Evolutionary conservation across 805 yeast species (phyloP).

Genomic region (Sungouiozyma intestinalis): DNA sequence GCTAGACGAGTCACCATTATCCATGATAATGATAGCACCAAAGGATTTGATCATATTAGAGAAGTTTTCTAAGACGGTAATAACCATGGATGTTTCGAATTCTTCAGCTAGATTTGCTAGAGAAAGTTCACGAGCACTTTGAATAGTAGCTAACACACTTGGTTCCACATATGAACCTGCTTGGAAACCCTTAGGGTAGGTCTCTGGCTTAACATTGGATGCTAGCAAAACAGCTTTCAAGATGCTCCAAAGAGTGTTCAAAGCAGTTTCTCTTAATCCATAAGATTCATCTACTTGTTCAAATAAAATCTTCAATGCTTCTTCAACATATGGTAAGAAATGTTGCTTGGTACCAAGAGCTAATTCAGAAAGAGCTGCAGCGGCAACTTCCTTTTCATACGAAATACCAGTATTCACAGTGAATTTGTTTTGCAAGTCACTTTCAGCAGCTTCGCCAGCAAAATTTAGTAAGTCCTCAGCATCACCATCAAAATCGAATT

Average conservation of each 20-base stretch:
- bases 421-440: constrained; percentile 58
- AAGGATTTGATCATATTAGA: constrained; percentile 55
- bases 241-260: constrained; percentile 74
- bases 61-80: constrained; percentile 63
- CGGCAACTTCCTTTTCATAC: constrained; percentile 91
- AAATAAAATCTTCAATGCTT: constrained; percentile 49
- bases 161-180: constrained; percentile 49
- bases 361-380: constrained; percentile 79
- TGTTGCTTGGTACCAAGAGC: constrained; percentile 78
- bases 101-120: constrained; percentile 60
- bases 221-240: constrained; percentile 53
- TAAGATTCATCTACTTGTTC: constrained; percentile 78
- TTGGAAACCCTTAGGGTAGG: constrained; percentile 56
- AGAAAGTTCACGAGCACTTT: constrained; percentile 57
- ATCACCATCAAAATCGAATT: constrained; percentile 46
- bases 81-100: constrained; percentile 74
- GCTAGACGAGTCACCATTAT: constrained; percentile 43
- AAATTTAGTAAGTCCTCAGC: constrained; percentile 36
- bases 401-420: constrained; percentile 92
- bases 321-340: constrained; percentile 68
- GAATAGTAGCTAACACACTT: constrained; percentile 47
- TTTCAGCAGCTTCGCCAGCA: constrained; percentile 45
- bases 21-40: constrained; percentile 62
- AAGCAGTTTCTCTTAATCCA: constrained; percentile 83
- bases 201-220: constrained; percentile 38